Conservation (phyloP, 1,139 yeast species). For the Candida neerlandica region DNA sequence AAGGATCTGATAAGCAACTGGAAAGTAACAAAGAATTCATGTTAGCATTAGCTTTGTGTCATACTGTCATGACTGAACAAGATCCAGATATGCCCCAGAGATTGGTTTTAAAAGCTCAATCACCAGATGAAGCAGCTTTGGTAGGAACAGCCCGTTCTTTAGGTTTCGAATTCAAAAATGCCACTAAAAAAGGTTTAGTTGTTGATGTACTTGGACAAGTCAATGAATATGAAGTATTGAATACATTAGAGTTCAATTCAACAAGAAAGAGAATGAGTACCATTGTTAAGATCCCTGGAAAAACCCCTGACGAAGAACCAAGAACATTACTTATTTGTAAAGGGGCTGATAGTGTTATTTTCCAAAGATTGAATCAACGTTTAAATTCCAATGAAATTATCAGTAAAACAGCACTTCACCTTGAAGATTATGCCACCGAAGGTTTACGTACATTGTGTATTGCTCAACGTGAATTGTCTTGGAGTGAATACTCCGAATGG, state of each 20-base stretch:
- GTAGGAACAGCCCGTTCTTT: slow-evolving; percentile 92
- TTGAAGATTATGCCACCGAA: slow-evolving; percentile 94
- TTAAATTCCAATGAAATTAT: slow-evolving; percentile 39
- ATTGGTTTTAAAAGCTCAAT: slow-evolving; percentile 78
- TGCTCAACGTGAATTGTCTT: slow-evolving; percentile 75
- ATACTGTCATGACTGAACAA: slow-evolving; percentile 81
- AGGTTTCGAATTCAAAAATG: slow-evolving; percentile 78
- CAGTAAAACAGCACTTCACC: slow-evolving; percentile 66
- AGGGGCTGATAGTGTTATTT: slow-evolving; percentile 95
- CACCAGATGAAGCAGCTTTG: slow-evolving; percentile 98
- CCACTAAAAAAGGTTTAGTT: slow-evolving; percentile 71
- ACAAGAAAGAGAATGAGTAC: slow-evolving; percentile 81
- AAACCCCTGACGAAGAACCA: slow-evolving; percentile 40
- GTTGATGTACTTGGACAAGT: slow-evolving; percentile 76
- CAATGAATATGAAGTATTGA: slow-evolving; percentile 71
- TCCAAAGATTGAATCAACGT: slow-evolving; percentile 59
- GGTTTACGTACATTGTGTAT: slow-evolving; percentile 94
- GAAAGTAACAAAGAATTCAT: slow-evolving; percentile 73
- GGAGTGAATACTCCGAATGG: slow-evolving; percentile 70
- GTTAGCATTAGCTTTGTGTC: slow-evolving; percentile 88
- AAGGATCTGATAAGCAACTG: slow-evolving; percentile 47
- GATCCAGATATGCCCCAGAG: slow-evolving; percentile 58
- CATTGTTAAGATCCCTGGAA: slow-evolving; percentile 28
- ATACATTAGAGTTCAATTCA: slow-evolving; percentile 83
- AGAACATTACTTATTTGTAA: slow-evolving; percentile 55